phyloP scores from a whole-genome alignment of 371 early-diverging fungal species.

The Haplosporangium sp. region DNA sequence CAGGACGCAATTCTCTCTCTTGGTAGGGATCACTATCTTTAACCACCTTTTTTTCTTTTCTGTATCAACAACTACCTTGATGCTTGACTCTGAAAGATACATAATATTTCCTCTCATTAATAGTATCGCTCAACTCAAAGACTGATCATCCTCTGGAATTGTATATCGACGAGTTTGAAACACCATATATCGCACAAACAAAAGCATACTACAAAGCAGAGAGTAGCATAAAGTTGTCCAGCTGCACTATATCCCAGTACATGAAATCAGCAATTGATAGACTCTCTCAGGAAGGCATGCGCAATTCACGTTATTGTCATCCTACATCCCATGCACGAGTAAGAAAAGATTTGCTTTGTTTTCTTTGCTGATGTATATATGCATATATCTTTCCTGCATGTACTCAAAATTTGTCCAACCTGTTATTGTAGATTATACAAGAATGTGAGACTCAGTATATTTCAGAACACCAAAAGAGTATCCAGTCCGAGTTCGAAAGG shows the following conservation, averaged over 20 bases:
- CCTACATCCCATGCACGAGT: conserved; percentile 73
- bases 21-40: conserved; percentile 42
- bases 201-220: conserved; percentile 80
- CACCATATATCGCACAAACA: conserved; percentile 76
- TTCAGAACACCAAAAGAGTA: conserved; percentile 71
- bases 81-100: not conserved
- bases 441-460: conserved; percentile 85
- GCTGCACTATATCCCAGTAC: conserved; percentile 72
- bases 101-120: not conserved
- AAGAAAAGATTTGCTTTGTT: conserved; percentile 4
- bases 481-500: conserved; percentile 76
- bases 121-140: conserved; percentile 77
- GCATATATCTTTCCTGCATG: too few relatives aligned
- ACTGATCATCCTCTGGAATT: conserved; percentile 77
- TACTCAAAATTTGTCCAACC: not conserved
- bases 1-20: conserved; percentile 70
- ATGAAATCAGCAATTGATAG: conserved; percentile 72
- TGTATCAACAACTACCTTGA: not conserved
- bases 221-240: conserved; percentile 70
- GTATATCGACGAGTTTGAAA: conserved; percentile 87
- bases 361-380: too few relatives aligned
- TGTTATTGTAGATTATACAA: conserved; percentile 63
- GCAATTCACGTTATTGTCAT: conserved; percentile 69
- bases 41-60: not conserved
- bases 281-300: conserved; percentile 40